phyloP scores from a whole-genome alignment of 495 filamentous ascomycete genomes.

The Podospora pseudopauciseta region DNA sequence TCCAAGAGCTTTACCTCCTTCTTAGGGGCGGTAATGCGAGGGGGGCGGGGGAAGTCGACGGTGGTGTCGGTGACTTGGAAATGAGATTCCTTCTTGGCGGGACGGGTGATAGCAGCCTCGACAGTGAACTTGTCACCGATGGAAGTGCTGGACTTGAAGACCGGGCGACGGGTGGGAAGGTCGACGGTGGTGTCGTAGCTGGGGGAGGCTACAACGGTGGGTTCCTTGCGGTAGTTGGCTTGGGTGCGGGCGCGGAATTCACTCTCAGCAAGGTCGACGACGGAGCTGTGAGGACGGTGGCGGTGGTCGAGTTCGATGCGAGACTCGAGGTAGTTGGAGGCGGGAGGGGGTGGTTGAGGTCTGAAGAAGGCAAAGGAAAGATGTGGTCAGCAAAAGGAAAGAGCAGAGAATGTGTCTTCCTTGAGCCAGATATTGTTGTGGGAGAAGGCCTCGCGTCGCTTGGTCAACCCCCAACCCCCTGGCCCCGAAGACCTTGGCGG shows the following conservation, averaged over 20 bases:
- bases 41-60: constrained; percentile 38
- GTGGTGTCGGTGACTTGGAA: constrained; percentile 44
- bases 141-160: constrained; percentile 32
- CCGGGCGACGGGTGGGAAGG: constrained; percentile 27
- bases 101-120: constrained; percentile 28
- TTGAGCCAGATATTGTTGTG: constrained; percentile 9
- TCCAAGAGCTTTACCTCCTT: constrained; percentile 41
- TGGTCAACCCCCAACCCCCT: constrained; percentile 28
- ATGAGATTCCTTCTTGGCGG: constrained; percentile 34
- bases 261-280: constrained; percentile 78
- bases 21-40: constrained; percentile 31
- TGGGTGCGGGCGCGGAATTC: constrained; percentile 78
- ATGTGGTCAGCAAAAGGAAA: constrained; percentile 18
- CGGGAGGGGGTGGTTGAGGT: constrained; percentile 40
- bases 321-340: constrained; percentile 52
- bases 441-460: constrained; percentile 21
- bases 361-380: constrained; percentile 39
- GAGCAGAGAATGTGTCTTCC: constrained; percentile 1
- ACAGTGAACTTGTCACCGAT: constrained; percentile 34
- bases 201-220: constrained; percentile 40
- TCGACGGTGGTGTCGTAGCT: constrained; percentile 53
- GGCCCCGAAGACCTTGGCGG: constrained; percentile 15
- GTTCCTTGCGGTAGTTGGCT: constrained; percentile 62
- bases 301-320: constrained; percentile 57
- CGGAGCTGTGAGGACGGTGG: constrained; percentile 50